These are phyloP conservation scores for Erysimum cheiri DNA, from an alignment of 441 rosid genomes.

Conservation along the genomic window DNA sequence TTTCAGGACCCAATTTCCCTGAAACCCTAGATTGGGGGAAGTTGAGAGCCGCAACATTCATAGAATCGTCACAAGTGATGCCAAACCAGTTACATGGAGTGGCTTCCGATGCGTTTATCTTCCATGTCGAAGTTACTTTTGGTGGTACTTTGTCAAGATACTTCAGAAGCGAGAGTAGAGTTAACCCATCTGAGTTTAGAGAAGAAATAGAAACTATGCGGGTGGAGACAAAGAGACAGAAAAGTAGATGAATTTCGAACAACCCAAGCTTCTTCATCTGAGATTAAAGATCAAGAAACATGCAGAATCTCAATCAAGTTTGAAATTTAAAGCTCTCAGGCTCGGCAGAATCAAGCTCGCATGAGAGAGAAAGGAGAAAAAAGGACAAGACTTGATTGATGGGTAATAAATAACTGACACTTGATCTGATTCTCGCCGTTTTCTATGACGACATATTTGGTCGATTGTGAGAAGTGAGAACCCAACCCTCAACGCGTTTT, in stretches of 20 bases:
- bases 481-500: constrained; percentile 33
- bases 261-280: constrained; percentile 36
- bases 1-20: constrained; percentile 68
- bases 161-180: constrained; percentile 57
- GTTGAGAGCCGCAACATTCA: constrained; percentile 50
- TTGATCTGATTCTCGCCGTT: background rate
- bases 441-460: constrained; percentile 14
- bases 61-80: constrained; percentile 55
- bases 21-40: constrained; percentile 54
- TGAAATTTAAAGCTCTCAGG: constrained; percentile 1
- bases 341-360: background rate
- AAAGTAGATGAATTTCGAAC: constrained; percentile 28
- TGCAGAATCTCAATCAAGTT: constrained; percentile 15
- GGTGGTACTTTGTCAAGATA: constrained; percentile 56
- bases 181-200: constrained; percentile 55
- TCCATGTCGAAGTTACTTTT: constrained; percentile 60
- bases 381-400: constrained; percentile 29
- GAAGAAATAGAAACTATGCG: constrained; percentile 34
- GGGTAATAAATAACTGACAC: constrained; percentile 5
- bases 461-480: too few species aligned
- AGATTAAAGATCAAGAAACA: constrained; percentile 24
- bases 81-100: constrained; percentile 79
- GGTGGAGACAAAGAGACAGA: constrained; percentile 30
- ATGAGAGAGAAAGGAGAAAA: constrained; percentile 10
- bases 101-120: constrained; percentile 51